phyloP scores from a whole-genome alignment of 805 yeast genomes.

The Clavispora vitiphila region DNA sequence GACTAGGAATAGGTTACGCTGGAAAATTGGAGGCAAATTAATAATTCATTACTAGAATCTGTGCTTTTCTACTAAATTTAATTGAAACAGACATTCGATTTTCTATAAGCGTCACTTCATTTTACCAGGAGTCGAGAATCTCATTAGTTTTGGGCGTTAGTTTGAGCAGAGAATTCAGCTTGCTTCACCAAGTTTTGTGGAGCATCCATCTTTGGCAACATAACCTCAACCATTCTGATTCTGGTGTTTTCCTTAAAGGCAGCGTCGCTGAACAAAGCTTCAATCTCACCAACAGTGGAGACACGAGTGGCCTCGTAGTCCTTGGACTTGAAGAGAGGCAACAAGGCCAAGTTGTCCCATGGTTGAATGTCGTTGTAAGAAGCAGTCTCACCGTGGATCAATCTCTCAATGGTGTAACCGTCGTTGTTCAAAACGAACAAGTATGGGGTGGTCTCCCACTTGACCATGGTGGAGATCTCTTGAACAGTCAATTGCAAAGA shows the following conservation, averaged over 20 bases:
- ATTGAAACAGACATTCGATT: background rate
- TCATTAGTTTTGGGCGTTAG: slow-evolving; percentile 16
- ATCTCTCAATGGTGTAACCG: slow-evolving; percentile 37
- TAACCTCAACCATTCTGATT: slow-evolving; percentile 32
- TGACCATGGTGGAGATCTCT: slow-evolving; percentile 35
- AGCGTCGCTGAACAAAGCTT: slow-evolving; percentile 20
- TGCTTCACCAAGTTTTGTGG: slow-evolving; percentile 33
- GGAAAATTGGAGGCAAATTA: too few species aligned
- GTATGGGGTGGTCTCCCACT: slow-evolving; percentile 30
- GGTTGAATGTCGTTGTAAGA: slow-evolving; percentile 34
- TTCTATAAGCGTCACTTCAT: background rate
- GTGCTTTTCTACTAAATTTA: background rate
- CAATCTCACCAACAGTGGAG: slow-evolving; percentile 22
- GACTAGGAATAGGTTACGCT: too few species aligned
- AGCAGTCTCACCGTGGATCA: slow-evolving; percentile 36
- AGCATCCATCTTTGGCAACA: slow-evolving; percentile 35
- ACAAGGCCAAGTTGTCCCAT: slow-evolving; percentile 32
- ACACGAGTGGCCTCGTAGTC: slow-evolving; percentile 24
- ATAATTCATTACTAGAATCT: too few species aligned
- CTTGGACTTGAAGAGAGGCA: slow-evolving; percentile 29
- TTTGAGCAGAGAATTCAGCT: slow-evolving; percentile 28
- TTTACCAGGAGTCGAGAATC: background rate
- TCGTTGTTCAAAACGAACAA: slow-evolving; percentile 37
- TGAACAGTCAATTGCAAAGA: slow-evolving; percentile 40
- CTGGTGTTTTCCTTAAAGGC: slow-evolving; percentile 26